phyloP scores from a whole-genome alignment of 2,329 filamentous ascomycete genomes.

The Myriosclerotinia scirpicola region DNA sequence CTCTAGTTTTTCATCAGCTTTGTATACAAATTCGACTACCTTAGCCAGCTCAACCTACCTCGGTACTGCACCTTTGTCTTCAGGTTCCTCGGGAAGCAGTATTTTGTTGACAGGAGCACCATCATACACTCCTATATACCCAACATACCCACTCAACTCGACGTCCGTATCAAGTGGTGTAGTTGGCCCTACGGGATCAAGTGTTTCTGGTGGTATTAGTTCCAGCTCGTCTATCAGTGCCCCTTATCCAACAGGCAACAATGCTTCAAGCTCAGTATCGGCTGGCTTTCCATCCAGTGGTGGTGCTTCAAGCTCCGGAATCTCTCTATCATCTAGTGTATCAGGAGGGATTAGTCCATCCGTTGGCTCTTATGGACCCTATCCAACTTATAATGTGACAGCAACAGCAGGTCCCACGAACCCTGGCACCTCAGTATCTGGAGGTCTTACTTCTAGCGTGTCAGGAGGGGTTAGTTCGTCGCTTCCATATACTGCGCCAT shows the following conservation, averaged over 20 bases:
- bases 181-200: neutral
- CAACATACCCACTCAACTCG: slow-evolving; percentile 5
- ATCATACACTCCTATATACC: slow-evolving; percentile 15
- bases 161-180: slow-evolving; percentile 4
- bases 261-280: slow-evolving; percentile 14
- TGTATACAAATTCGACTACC: slow-evolving; percentile 14
- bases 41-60: slow-evolving; percentile 15
- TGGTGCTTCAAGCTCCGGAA: slow-evolving; percentile 3
- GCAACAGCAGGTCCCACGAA: slow-evolving; percentile 18
- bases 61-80: slow-evolving; percentile 12
- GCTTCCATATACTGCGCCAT: slow-evolving; percentile 22
- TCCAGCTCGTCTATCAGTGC: neutral
- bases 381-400: slow-evolving; percentile 19
- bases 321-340: neutral
- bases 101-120: slow-evolving; percentile 6
- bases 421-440: slow-evolving; percentile 10
- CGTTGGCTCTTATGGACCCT: neutral
- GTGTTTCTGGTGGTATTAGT: slow-evolving; percentile 12
- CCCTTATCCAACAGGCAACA: slow-evolving; percentile 27
- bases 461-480: slow-evolving; percentile 23
- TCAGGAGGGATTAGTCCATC: slow-evolving; percentile 13
- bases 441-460: neutral
- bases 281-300: neutral
- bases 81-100: slow-evolving; percentile 7
- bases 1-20: slow-evolving; percentile 11